Base-by-base conservation (phyloP, 805 yeast genomes). In the Limtongia smithiae region DNA sequence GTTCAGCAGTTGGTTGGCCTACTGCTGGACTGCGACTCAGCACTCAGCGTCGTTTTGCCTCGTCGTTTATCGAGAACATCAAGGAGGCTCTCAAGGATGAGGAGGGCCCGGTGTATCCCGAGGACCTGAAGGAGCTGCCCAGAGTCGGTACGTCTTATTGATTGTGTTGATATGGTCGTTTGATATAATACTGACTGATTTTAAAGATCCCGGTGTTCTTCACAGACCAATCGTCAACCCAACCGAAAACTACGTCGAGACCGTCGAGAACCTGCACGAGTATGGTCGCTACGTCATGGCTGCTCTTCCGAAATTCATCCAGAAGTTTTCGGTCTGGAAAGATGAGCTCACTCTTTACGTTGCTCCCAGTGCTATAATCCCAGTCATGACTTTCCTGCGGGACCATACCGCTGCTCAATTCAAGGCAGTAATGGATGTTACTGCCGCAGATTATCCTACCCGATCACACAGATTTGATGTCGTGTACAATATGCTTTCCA, bases 261-360 rank as follows among this genome's bases (percentile, higher is more conserved):
- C 53, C n/a, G 44, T 42, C 48, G 57, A 54, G 46, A 34, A 22
- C 41, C 45, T 54, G 31, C 58, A 54, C 40, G 58, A 54, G 28
- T 87, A 84, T 67, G 95, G 95, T 24, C 76, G 79, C 48, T 87
- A 87, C 65, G 66, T 87, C 57, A 82, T 83, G 76, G 76, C 86
- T 7, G 78, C 85, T 55, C 65, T 87, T 70, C 95, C 95, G 41
- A 87, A 85, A 68, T 85, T 71, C 63, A 76, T 87, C 55, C 94
- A 87, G 71, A 83, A 83, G 66, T 87, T 85, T 62, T 74, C 86
- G 4, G 95, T 87, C 41, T 87, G 95, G 95, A 87, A 87, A 69
- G 94, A 87, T 65, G 95, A 87, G 70, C 77, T 87, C 66, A 78
- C 83, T 37, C 68, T 87, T 44, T 82, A 80, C 66, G 79, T 83